Base-by-base conservation (phyloP, 2,329 filamentous ascomycete genomes). In the Gaeumannomyces tritici region DNA sequence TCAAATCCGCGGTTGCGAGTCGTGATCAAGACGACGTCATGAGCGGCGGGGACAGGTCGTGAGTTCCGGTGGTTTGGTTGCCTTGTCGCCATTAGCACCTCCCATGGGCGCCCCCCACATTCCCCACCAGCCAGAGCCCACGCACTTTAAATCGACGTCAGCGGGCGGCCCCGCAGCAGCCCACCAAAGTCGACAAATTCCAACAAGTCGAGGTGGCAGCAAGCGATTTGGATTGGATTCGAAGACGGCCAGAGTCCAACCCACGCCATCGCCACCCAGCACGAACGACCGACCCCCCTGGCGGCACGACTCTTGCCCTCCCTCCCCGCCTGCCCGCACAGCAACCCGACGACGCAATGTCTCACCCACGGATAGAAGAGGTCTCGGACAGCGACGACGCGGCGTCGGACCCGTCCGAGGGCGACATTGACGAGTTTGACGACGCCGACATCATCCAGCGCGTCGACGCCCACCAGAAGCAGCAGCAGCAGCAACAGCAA, bases 321-420 rank as follows among this genome's bases (percentile, higher is more conserved):
- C 9, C 29, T 31, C 29, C 29, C 8, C 12, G 8, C 31, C 5
- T n/a, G 11, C 1, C 42, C 6, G 15, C 42, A 6, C 15, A 47
- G 15, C 6, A n/a, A n/a, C n/a, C n/a, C n/a, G n/a, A 18, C 42
- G 42, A 51, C 42, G 6, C 42, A 67, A 95, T 96, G 91, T 90
- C 91, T 57, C 88, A 95, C 79, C 86, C 93, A 64, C 88, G 89
- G 65, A 88, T 98, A 75, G 95, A 99, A 83, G 95, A 98, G 76
- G 88, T 97, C 66, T 91, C 88, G 64, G 91, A 96, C 80, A 87
- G 83, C 74, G 89, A 91, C 76, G 81, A 82, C 67, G 87, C 85
- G 64, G 77, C 81, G 68, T 91, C 89, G 18, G 93, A 98, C 77
- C 91, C 93, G 61, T 90, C 91, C 66, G 92, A 96, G 76, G 89